Evolutionary conservation across 1,284 basidiomycete genomes (phyloP).

Genomic region (Malassezia pachydermatis): DNA sequence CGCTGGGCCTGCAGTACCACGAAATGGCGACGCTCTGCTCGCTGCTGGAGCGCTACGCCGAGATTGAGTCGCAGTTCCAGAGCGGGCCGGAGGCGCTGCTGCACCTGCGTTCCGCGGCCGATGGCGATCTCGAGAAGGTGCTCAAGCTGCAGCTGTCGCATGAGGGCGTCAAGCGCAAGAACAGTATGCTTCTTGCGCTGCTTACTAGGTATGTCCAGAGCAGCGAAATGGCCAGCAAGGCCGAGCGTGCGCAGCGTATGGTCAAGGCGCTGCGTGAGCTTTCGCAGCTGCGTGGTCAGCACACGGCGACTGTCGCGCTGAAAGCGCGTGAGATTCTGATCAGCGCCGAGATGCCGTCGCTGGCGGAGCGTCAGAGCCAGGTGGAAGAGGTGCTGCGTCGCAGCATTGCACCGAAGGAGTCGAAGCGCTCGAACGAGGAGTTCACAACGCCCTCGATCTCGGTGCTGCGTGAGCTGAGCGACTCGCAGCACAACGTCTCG

Average conservation of each 20-base stretch:
- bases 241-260: conserved; percentile 28
- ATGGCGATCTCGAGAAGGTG: conserved; percentile 82
- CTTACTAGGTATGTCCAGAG: conserved; percentile 58
- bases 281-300: conserved; percentile 61
- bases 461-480: conserved; percentile 80
- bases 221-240: conserved; percentile 27
- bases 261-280: conserved; percentile 50
- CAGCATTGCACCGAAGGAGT: conserved; percentile 73
- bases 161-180: conserved; percentile 86
- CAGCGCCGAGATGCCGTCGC: conserved; percentile 87
- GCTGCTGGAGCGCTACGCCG: conserved; percentile 65
- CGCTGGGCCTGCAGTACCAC: conserved; percentile 65
- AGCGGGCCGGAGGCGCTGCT: conserved; percentile 83
- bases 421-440: no score
- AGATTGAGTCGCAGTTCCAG: conserved; percentile 83
- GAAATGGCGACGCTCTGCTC: conserved; percentile 66
- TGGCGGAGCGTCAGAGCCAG: conserved; percentile 82
- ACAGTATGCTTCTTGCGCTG: conserved; percentile 71
- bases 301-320: conserved; percentile 54
- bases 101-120: conserved; percentile 77
- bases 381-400: conserved; percentile 88
- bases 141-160: conserved; percentile 82
- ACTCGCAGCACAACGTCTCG: conserved; percentile 92
- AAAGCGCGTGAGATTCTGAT: conserved; percentile 97
- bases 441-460: conserved; percentile 61